Base-by-base conservation (phyloP, 148 eudicot species). In the Cornus suecica region DNA sequence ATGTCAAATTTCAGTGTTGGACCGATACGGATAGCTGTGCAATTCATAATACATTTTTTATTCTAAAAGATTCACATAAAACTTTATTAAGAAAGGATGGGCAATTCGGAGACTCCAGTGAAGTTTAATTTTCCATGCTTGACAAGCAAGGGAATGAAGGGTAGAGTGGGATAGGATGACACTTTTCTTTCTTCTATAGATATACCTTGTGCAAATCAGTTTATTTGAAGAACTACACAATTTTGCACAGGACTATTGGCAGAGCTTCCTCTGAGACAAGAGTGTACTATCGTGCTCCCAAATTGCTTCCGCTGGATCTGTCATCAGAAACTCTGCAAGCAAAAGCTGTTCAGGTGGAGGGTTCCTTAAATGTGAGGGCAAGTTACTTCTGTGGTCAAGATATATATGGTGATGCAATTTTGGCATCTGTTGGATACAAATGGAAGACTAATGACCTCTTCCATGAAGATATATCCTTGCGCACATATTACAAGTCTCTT, bases 211-310 rank as follows among this genome's bases (percentile, higher is more conserved):
- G 29, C 32, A 25, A 42, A 29, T 41, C 5, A 41, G 22, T 37
- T 48, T 27, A 65, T 48, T 65, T 63, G 69, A 23, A 63, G 69
- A n/a, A 45, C 54, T 5, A 16, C 25, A 60, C 52, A 16, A 71
- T 42, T 80, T 80, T 78, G n/a, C 85, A 66, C 91, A 93, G 99
- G 89, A 80, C 88, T 45, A 83, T 96, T 78, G 99, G 99, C 54
- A 96, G 87, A 86, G 87, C 98, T 75, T 90, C 97, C 29, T 91
- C 93, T n/a, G 99, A 96, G 81, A 83, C 81, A 79, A 96, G 98
- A 83, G 69, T 96, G 76, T 93, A 91, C 83, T 85, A 72, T 76
- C 81, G 87, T 72, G 87, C 90, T 72, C 80, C 88, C 72, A 86
- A 82, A 77, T 60, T 76, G 23, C 65, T 29, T 64, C 77, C 74